These are phyloP conservation scores for Tolypocladium ophioglossoides DNA, from an alignment of 2,329 filamentous ascomycete species.

Conservation along the genomic window DNA sequence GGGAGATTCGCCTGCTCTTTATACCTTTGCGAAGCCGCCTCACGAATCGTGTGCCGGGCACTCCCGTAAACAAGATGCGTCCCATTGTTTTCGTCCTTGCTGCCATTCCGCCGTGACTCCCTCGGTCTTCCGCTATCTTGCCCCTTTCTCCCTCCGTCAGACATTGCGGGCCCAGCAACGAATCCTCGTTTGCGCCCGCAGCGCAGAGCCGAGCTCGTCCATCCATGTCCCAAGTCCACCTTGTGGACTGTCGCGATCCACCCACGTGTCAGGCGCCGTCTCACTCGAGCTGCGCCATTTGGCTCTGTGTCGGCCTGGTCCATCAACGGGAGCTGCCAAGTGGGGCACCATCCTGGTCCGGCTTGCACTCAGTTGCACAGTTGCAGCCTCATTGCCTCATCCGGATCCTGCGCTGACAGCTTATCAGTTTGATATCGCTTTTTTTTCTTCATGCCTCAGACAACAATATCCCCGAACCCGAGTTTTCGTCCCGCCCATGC, in stretches of 20 bases:
- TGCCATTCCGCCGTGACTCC: neutral
- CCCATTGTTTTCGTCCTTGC: neutral
- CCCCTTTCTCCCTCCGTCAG: neutral
- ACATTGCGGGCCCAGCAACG: neutral
- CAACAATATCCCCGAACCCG: conserved; percentile 6
- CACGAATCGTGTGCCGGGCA: neutral
- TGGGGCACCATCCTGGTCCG: conserved; percentile 6
- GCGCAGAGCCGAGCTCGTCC: conserved; percentile 1
- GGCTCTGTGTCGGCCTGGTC: neutral
- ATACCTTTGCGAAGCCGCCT: neutral
- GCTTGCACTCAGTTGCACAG: neutral
- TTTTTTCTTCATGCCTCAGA: conserved; percentile 10
- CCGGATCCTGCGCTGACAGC: conserved; percentile 7
- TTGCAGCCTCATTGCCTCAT: conserved; percentile 8
- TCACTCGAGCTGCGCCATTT: conserved; percentile 4
- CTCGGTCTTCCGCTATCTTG: no score
- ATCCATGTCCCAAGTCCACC: conserved; percentile 2
- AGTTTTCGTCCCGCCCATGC: conserved; percentile 2
- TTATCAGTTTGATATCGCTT: conserved; percentile 6
- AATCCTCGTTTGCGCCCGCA: neutral
- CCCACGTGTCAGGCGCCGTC: conserved; percentile 11
- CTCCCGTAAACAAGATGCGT: neutral
- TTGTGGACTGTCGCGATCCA: conserved; percentile 6
- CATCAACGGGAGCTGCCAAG: conserved; percentile 5
- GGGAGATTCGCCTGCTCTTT: neutral